Conservation (phyloP, 495 filamentous ascomycete genomes). For the Chaetomium fimeti region DNA sequence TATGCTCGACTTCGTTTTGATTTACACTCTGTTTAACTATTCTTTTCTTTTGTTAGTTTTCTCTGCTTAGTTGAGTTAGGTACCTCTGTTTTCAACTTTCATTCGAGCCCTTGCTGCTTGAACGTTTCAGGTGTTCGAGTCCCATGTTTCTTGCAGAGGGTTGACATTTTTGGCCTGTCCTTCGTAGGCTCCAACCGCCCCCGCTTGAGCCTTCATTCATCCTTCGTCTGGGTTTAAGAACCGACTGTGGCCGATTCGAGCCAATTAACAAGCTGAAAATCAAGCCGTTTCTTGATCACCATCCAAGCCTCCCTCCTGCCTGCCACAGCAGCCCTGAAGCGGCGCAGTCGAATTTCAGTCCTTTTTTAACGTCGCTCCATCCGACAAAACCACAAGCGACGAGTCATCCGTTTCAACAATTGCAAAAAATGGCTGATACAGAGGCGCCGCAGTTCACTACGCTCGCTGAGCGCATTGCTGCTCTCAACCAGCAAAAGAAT, state of each 20-base stretch:
- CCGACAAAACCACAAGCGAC: neutral
- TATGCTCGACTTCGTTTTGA: too few relatives aligned
- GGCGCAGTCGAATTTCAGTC: neutral
- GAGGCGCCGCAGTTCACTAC: conserved; percentile 56
- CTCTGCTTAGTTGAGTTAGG: neutral
- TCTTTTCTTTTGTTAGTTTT: neutral
- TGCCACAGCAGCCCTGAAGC: neutral
- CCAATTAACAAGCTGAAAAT: neutral
- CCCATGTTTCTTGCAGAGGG: too few relatives aligned
- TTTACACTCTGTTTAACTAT: neutral
- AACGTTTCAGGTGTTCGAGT: too few relatives aligned
- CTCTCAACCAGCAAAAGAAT: conserved; percentile 54
- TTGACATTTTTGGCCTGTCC: neutral
- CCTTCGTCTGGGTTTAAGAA: neutral
- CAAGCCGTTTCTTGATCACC: neutral
- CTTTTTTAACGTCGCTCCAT: conserved; percentile 3
- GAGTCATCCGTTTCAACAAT: neutral
- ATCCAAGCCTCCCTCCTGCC: neutral
- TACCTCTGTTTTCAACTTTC: neutral
- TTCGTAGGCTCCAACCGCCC: neutral
- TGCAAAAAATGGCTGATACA: conserved; percentile 48
- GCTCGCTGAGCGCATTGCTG: conserved; percentile 56
- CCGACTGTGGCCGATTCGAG: neutral
- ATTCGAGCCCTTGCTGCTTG: neutral
- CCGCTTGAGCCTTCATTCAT: neutral